Conservation (phyloP, 805 yeast species). For the Barnettozyma siamensis region DNA sequence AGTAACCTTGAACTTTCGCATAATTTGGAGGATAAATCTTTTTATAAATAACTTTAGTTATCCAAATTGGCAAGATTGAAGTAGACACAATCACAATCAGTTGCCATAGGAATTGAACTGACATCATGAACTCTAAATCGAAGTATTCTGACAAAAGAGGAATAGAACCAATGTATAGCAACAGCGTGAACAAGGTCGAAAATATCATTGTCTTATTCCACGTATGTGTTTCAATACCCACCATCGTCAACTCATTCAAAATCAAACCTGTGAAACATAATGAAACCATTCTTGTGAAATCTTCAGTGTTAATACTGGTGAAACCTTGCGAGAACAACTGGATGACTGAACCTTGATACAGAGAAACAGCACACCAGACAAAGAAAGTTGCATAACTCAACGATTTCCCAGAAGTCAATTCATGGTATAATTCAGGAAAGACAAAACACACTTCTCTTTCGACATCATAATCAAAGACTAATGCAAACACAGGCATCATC, state of each 20-base stretch:
- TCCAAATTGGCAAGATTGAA: slow-evolving; percentile 87
- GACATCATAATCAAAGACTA: slow-evolving; percentile 88
- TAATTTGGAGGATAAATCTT: slow-evolving; percentile 88
- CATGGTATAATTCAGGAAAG: slow-evolving; percentile 93
- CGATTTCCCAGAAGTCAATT: slow-evolving; percentile 81
- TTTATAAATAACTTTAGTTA: slow-evolving; percentile 67
- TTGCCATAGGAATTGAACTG: slow-evolving; percentile 66
- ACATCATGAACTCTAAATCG: slow-evolving; percentile 56
- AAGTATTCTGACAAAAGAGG: slow-evolving; percentile 89
- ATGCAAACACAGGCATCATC: slow-evolving; percentile 95
- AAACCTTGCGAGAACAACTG: slow-evolving; percentile 78
- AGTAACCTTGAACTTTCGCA: slow-evolving; percentile 89
- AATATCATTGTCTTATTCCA: slow-evolving; percentile 80
- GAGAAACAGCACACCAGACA: slow-evolving; percentile 82
- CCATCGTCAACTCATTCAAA: slow-evolving; percentile 87
- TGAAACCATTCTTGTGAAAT: slow-evolving; percentile 75
- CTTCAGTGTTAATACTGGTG: slow-evolving; percentile 48
- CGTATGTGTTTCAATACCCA: slow-evolving; percentile 84
- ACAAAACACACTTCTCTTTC: slow-evolving; percentile 81
- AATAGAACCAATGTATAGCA: slow-evolving; percentile 62
- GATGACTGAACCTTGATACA: slow-evolving; percentile 86
- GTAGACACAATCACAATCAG: slow-evolving; percentile 53
- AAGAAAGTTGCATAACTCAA: slow-evolving; percentile 83
- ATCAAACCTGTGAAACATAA: slow-evolving; percentile 75
- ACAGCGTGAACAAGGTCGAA: slow-evolving; percentile 65